These are phyloP conservation scores for Eucalyptus polyanthemos DNA, from an alignment of 345 rosid genomes.

Conservation along the genomic window DNA sequence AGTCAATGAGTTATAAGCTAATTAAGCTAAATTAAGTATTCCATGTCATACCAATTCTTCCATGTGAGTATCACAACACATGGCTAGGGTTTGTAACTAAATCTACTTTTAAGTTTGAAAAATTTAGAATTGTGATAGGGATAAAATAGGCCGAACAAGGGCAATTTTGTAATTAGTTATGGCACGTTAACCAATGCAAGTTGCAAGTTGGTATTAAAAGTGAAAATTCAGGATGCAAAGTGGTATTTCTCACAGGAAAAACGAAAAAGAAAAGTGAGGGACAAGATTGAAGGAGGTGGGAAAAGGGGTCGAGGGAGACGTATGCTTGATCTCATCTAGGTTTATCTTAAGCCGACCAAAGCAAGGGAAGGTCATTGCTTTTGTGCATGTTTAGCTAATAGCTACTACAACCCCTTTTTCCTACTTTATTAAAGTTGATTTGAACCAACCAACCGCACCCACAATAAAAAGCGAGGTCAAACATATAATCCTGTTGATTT, in stretches of 20 bases:
- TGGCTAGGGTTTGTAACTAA: neutral
- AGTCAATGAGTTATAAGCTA: neutral
- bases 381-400: neutral
- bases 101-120: neutral
- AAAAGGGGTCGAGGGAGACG: neutral
- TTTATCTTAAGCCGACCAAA: slow-evolving; percentile 7
- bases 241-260: neutral
- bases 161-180: neutral
- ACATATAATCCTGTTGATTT: neutral
- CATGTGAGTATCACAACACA: neutral
- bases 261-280: neutral
- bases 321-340: neutral
- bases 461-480: neutral
- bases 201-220: neutral
- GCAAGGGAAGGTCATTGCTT: neutral
- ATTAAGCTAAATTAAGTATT: neutral
- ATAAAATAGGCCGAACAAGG: neutral
- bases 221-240: neutral
- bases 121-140: neutral
- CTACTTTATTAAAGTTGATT: slow-evolving; percentile 18
- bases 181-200: neutral
- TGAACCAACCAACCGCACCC: neutral
- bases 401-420: neutral
- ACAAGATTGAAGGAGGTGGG: neutral
- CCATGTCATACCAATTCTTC: neutral